phyloP scores from a whole-genome alignment of 2,329 filamentous ascomycete genomes.

The Xylaria arbuscula region DNA sequence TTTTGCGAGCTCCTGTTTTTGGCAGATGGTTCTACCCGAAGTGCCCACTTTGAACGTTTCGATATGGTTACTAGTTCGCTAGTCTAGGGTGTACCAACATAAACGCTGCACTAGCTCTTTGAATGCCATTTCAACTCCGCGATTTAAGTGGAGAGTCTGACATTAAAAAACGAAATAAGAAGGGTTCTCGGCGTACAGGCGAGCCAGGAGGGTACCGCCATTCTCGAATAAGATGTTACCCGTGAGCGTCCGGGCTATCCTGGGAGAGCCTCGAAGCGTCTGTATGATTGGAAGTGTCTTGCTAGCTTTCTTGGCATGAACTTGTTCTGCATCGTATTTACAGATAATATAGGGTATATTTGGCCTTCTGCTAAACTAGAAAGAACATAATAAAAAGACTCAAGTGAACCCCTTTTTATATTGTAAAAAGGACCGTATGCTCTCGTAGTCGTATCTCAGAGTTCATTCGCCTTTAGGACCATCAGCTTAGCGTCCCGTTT shows the following conservation, averaged over 20 bases:
- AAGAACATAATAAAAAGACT: too few relatives aligned
- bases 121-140: background rate
- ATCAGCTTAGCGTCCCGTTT: too few relatives aligned
- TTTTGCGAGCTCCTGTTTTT: constrained; percentile 2
- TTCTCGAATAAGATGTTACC: background rate
- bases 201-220: background rate
- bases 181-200: background rate
- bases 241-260: background rate
- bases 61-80: background rate
- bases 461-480: too few relatives aligned
- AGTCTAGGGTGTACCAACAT: background rate
- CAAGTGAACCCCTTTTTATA: too few relatives aligned
- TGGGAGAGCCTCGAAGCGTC: background rate
- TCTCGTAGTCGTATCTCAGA: too few relatives aligned
- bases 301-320: too few relatives aligned
- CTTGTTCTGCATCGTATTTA: too few relatives aligned
- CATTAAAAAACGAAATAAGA: background rate
- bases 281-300: too few relatives aligned
- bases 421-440: too few relatives aligned
- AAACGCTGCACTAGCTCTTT: background rate
- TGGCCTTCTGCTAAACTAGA: too few relatives aligned
- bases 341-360: too few relatives aligned
- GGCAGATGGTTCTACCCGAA: background rate
- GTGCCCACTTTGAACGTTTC: background rate
- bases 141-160: background rate